Evolutionary conservation across 75 land plant genomes (phyloP).

Genomic region (Chamaecyparis obtusa): DNA sequence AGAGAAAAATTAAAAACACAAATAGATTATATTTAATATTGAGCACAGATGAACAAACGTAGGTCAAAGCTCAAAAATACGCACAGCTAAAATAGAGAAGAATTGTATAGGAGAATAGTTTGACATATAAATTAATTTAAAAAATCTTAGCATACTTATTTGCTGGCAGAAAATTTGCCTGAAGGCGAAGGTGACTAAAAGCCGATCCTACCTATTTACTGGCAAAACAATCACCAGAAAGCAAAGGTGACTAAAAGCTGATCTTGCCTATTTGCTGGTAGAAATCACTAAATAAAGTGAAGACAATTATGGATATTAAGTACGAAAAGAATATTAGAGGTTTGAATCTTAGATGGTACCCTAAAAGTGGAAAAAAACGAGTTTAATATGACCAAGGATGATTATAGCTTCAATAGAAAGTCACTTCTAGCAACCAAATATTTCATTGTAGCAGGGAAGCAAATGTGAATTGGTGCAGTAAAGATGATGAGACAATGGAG

Average conservation of each 20-base stretch:
- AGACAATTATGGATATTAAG: background rate
- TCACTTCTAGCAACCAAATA: background rate
- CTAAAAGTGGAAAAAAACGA: background rate
- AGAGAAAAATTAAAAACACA: background rate
- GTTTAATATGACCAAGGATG: background rate
- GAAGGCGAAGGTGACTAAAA: background rate
- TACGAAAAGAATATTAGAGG: background rate
- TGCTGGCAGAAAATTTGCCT: background rate
- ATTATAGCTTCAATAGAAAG: background rate
- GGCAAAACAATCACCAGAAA: background rate
- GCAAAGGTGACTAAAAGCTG: background rate
- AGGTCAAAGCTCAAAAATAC: background rate
- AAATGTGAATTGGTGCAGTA: background rate
- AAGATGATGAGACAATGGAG: background rate
- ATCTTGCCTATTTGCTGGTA: background rate
- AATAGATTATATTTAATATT: background rate
- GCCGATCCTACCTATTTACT: background rate
- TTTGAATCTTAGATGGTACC: background rate
- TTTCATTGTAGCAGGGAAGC: background rate
- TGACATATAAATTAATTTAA: background rate
- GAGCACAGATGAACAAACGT: background rate
- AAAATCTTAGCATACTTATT: background rate
- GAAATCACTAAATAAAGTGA: background rate
- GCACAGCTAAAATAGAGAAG: background rate
- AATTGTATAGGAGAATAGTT: background rate